Evolutionary conservation across 1,284 basidiomycete genomes (phyloP).

Genomic region (Puccinia coronata): DNA sequence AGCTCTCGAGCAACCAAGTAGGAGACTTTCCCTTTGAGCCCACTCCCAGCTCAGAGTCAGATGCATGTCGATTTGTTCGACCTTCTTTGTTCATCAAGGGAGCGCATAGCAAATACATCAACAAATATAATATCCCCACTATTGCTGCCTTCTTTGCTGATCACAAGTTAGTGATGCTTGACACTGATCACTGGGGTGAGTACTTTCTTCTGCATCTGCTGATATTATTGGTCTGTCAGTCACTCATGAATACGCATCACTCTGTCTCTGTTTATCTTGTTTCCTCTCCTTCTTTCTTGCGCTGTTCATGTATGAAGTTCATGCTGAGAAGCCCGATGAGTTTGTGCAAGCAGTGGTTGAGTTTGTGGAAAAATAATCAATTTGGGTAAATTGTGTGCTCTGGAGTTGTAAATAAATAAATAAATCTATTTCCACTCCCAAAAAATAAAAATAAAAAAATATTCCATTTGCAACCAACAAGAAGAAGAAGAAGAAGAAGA

Average conservation of each 20-base stretch:
- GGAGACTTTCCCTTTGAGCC: constrained; percentile 46
- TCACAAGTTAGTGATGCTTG: constrained; percentile 16
- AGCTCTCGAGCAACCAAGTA: constrained; percentile 42
- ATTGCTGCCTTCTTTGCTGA: constrained; percentile 30
- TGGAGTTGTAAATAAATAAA: no score
- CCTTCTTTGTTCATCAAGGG: constrained; percentile 47
- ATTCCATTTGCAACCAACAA: neutral
- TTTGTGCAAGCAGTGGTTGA: constrained; percentile 33
- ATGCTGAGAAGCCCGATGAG: constrained; percentile 49
- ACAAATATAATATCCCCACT: constrained; percentile 12
- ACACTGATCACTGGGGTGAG: constrained; percentile 50
- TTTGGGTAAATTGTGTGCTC: no score
- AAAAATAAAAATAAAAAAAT: neutral
- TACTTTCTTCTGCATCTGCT: neutral
- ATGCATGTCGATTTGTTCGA: neutral
- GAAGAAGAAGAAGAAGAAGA: no score
- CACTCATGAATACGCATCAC: no score
- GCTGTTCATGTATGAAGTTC: constrained; percentile 14
- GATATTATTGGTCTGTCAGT: no score
- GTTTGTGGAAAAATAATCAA: constrained; percentile 25
- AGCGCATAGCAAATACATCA: constrained; percentile 41
- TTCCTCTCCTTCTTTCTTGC: neutral
- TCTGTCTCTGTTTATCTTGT: no score
- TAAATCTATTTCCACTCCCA: no score
- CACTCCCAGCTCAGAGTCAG: neutral